Evolutionary conservation across 805 yeast species (phyloP).

Genomic region (Candida adriatica): DNA sequence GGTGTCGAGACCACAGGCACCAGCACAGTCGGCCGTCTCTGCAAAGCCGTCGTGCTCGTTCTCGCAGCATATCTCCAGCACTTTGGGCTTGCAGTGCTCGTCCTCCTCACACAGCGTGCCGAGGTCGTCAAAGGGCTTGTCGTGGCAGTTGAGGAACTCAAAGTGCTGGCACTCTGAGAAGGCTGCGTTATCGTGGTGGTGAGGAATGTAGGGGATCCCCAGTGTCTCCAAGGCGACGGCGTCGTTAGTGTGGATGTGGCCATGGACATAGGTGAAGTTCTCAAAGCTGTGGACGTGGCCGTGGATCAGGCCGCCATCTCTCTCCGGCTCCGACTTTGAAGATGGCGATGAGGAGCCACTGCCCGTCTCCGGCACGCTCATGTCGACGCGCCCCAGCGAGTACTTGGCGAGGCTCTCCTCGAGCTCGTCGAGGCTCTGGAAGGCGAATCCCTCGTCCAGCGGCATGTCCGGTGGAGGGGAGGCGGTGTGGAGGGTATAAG

Average conservation of each 20-base stretch:
- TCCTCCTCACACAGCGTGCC: slow-evolving; percentile 16
- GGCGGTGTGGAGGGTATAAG: slow-evolving; percentile 1
- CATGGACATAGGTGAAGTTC: slow-evolving; percentile 58
- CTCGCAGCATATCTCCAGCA: slow-evolving; percentile 37
- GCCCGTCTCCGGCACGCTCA: not conserved
- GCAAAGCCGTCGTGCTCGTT: slow-evolving; percentile 22
- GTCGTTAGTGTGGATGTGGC: slow-evolving; percentile 49
- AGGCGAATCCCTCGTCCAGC: not conserved
- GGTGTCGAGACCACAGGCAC: slow-evolving; percentile 21
- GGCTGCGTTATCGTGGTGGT: slow-evolving; percentile 17
- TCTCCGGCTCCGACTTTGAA: not conserved
- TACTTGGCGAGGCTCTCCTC: not conserved
- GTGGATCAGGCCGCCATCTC: slow-evolving; percentile 43
- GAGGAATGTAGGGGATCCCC: slow-evolving; percentile 1
- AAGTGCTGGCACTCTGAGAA: slow-evolving; percentile 33
- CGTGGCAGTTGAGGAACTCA: slow-evolving; percentile 34
- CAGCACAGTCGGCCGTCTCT: not conserved
- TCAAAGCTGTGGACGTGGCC: slow-evolving; percentile 61
- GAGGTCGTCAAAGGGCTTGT: slow-evolving; percentile 17
- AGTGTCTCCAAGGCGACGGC: slow-evolving; percentile 1
- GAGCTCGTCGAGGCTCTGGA: not conserved
- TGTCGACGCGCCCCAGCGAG: not conserved
- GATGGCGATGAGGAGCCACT: not conserved
- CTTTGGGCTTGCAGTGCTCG: slow-evolving; percentile 31
- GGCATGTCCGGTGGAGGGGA: no score